Conservation (phyloP, 176 grass and related monocot species). For the Secale cereale region DNA sequence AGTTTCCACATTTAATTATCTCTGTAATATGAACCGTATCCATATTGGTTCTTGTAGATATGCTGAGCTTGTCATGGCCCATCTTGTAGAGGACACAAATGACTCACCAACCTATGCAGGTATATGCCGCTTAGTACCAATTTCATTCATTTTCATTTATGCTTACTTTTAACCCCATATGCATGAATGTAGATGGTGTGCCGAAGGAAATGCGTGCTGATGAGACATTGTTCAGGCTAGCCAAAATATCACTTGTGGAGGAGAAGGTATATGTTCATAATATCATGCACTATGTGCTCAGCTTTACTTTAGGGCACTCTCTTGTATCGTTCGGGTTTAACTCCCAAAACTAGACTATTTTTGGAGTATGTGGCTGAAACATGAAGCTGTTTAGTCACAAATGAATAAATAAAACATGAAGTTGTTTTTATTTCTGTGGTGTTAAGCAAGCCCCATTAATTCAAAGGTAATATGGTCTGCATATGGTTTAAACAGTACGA, state of each 20-base stretch:
- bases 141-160: conserved; percentile 27
- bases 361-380: conserved; percentile 27
- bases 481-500: conserved; percentile 40
- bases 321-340: not conserved
- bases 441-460: conserved; percentile 25
- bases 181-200: conserved; percentile 77
- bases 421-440: conserved; percentile 18
- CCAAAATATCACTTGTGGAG: conserved; percentile 81
- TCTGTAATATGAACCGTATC: not conserved
- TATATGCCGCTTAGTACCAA: conserved; percentile 37
- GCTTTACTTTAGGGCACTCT: not conserved
- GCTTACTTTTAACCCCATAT: conserved; percentile 30
- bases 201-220: conserved; percentile 88
- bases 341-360: conserved; percentile 14
- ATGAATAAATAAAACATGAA: conserved; percentile 16
- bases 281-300: not conserved
- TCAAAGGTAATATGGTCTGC: not conserved
- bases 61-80: conserved; percentile 78
- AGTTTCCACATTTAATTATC: conserved; percentile 22
- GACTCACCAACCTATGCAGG: conserved; percentile 70
- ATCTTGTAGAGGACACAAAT: conserved; percentile 74
- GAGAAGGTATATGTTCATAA: conserved; percentile 70
- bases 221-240: conserved; percentile 78
- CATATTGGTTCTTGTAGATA: conserved; percentile 61
- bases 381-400: not conserved